Percentiles rank a stretch among this genome's conserved stretches.
Evolutionary conservation across 108 stramenopile genomes (phyloP).

Genomic region (Conticribra weissflogii): DNA sequence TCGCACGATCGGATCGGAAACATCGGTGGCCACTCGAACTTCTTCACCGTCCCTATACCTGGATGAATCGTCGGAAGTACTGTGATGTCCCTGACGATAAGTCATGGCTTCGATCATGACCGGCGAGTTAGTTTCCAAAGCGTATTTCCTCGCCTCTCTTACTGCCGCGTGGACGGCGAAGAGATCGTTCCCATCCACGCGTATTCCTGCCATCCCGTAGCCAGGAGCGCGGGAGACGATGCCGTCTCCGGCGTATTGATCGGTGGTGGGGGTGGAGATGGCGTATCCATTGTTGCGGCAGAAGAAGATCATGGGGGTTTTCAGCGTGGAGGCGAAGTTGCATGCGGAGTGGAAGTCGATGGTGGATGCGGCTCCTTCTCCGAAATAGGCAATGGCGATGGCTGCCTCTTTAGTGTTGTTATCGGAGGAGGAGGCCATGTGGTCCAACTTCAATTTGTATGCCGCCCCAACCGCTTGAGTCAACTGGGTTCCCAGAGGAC

Average conservation of each 20-base stretch:
- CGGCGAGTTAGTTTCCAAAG: slow-evolving; percentile 73
- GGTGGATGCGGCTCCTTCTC: slow-evolving; percentile 95
- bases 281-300: slow-evolving; percentile 99
- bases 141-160: slow-evolving; percentile 74
- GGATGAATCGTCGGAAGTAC: slow-evolving; percentile 95
- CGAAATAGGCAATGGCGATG: slow-evolving; percentile 89
- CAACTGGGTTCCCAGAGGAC: slow-evolving; percentile 96
- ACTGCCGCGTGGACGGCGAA: slow-evolving; percentile 94
- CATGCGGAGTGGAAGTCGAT: slow-evolving; percentile 97
- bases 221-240: slow-evolving; percentile 91
- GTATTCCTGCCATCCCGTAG: slow-evolving; percentile 95
- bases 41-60: slow-evolving; percentile 85
- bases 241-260: slow-evolving; percentile 98
- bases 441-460: slow-evolving; percentile 84
- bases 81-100: slow-evolving; percentile 97
- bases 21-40: slow-evolving; percentile 67
- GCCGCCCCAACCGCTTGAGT: slow-evolving; percentile 96
- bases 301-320: slow-evolving; percentile 93
- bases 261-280: slow-evolving; percentile 92
- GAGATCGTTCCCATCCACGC: slow-evolving; percentile 98
- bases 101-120: slow-evolving; percentile 98
- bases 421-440: too few relatives aligned
- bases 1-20: slow-evolving; percentile 82
- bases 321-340: slow-evolving; percentile 94
- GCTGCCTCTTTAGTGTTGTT: slow-evolving; percentile 54